Evolutionary conservation across 805 yeast species (phyloP), one percentile per base, ranked within the genome.

Genomic region (Metschnikowia vanudenii): DNA sequence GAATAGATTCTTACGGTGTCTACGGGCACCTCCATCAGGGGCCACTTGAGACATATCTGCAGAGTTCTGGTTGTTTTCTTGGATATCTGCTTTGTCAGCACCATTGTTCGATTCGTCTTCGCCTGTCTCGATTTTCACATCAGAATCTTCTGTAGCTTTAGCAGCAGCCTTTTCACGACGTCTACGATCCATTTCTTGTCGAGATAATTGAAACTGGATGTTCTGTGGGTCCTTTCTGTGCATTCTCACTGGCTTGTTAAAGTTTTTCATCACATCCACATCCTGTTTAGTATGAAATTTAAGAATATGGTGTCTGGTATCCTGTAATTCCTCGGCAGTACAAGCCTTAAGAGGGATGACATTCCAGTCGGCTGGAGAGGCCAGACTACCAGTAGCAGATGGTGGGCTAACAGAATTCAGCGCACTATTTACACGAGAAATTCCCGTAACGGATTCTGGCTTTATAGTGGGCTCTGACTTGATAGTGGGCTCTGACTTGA

Each of bases 171-270:
- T 67, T 55, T 66, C 65, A 60, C 71, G 54, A 60, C 71, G 63
- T 60, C 76, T 55, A 43, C 75, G 79, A 43, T 85, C 92, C 55
- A 86, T 78, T 60, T 87, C 94, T 47, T 84, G 81, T 57, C 90
- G 68, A 2, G 91, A 82, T 56, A 89, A 71, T 64, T 89, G 95
- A 60, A 87, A 87, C 63, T 91, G 97, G 61, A 92, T 72, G 62
- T 88, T 88, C 59, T 89, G 80, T 1, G 99, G 97, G 65, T 92
- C 98, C 61, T 92, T 91, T 56, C 98, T 77, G 64, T 91, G 97
- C 61, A 92, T 70, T 56, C 97, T 73, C 16, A 91, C 84, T 0
- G 99, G 99, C 49, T 79, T 78, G 46, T 81, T 83, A 63, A 92
- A 94, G 51, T 82, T 82, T 30, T 71, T 68, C 33, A 73, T 67